phyloP scores from a whole-genome alignment of 176 grass and related monocot genomes.

The Pontederia crassipes region DNA sequence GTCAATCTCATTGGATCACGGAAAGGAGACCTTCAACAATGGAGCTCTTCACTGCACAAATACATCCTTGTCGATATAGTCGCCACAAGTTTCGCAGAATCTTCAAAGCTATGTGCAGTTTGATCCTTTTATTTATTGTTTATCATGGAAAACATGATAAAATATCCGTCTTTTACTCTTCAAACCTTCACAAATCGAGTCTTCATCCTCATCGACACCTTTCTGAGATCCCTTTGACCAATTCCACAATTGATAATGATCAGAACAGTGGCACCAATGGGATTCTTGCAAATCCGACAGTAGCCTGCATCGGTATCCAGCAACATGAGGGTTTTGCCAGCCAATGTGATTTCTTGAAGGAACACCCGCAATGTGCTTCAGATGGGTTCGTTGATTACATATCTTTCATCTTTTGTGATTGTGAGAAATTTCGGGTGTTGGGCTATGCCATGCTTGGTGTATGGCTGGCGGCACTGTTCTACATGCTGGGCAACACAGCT shows the following conservation, averaged over 20 bases:
- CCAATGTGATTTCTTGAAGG: slow-evolving; percentile 76
- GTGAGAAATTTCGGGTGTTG: slow-evolving; percentile 49
- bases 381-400: slow-evolving; percentile 77
- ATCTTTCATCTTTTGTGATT: slow-evolving; percentile 67
- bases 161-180: too few species aligned
- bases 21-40: too few species aligned
- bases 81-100: too few species aligned
- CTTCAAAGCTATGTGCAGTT: too few species aligned
- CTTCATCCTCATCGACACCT: slow-evolving; percentile 35
- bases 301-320: slow-evolving; percentile 42
- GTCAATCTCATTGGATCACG: too few species aligned
- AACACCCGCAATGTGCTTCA: slow-evolving; percentile 59
- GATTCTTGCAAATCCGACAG: slow-evolving; percentile 38
- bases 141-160: too few species aligned
- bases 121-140: too few species aligned
- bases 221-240: slow-evolving; percentile 32
- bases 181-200: background rate
- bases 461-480: slow-evolving; percentile 73
- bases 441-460: slow-evolving; percentile 56
- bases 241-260: slow-evolving; percentile 16
- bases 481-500: slow-evolving; percentile 86
- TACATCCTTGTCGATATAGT: too few species aligned
- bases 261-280: slow-evolving; percentile 20
- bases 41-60: too few species aligned
- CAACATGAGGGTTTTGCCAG: slow-evolving; percentile 52